phyloP scores from a whole-genome alignment of 2,329 filamentous ascomycete genomes.

The Trichoderma sp. region DNA sequence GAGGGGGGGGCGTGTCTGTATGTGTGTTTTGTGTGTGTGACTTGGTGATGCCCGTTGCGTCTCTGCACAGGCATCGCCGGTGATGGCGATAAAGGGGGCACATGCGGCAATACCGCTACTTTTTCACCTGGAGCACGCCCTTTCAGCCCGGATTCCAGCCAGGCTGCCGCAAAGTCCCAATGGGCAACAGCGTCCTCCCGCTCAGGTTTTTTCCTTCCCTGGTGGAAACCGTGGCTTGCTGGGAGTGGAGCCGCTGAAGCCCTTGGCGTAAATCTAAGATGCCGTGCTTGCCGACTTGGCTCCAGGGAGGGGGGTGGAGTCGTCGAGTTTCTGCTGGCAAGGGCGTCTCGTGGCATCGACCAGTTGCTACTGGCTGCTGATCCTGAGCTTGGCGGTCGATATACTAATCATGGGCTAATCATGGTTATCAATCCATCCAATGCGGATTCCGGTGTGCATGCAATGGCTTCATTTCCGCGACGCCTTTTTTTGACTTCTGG shows the following conservation, averaged over 20 bases:
- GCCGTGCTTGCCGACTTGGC: slow-evolving; percentile 21
- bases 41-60: neutral
- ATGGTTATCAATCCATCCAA: neutral
- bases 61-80: no score
- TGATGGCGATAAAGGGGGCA: no score
- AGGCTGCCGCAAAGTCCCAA: neutral
- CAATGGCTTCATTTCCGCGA: neutral
- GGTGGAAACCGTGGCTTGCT: slow-evolving; percentile 16
- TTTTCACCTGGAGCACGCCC: neutral
- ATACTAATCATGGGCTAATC: neutral
- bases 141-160: neutral
- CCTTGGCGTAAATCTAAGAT: slow-evolving; percentile 18
- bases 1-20: neutral
- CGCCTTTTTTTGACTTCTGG: neutral
- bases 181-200: neutral
- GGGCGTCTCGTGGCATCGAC: slow-evolving; percentile 13
- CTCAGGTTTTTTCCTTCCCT: neutral
- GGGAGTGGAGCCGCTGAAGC: slow-evolving; percentile 3
- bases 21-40: neutral
- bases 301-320: slow-evolving; percentile 11
- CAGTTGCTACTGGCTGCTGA: neutral
- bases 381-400: slow-evolving; percentile 1
- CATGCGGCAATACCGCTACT: no score
- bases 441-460: neutral
- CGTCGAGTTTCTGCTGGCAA: neutral